Evolutionary conservation across 805 yeast genomes (phyloP).

Genomic region (Blastobotrys americana): DNA sequence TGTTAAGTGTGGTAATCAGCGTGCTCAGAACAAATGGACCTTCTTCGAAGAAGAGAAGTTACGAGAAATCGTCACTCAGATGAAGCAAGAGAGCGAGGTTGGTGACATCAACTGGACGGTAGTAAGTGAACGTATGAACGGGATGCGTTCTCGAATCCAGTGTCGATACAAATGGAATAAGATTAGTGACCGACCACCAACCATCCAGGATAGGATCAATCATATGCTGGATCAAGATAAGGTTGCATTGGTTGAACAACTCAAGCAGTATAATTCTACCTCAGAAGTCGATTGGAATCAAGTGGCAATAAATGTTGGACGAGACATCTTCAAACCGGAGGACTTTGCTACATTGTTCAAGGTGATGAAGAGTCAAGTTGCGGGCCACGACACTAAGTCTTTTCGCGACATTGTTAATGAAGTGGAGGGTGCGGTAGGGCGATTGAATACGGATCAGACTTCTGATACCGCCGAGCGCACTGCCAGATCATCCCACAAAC

Average conservation of each 20-base stretch:
- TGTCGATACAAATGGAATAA: slow-evolving; percentile 96
- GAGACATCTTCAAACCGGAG: slow-evolving; percentile 46
- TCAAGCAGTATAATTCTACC: slow-evolving; percentile 37
- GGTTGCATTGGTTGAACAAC: slow-evolving; percentile 42
- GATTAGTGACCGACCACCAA: slow-evolving; percentile 45
- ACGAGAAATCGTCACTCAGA: slow-evolving; percentile 45
- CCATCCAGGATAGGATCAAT: slow-evolving; percentile 40
- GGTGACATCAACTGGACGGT: slow-evolving; percentile 76
- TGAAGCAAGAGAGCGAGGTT: slow-evolving; percentile 36
- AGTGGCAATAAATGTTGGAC: slow-evolving; percentile 41
- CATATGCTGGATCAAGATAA: slow-evolving; percentile 42
- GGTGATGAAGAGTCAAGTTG: slow-evolving; percentile 45
- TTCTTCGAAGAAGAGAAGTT: slow-evolving; percentile 60
- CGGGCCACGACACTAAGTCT: slow-evolving; percentile 40
- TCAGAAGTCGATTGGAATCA: slow-evolving; percentile 48
- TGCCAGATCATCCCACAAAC: no score
- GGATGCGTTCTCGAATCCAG: slow-evolving; percentile 82
- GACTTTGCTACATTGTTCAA: slow-evolving; percentile 61
- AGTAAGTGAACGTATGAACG: slow-evolving; percentile 85
- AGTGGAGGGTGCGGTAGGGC: slow-evolving; percentile 19
- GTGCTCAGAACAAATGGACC: slow-evolving; percentile 78
- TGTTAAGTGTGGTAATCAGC: slow-evolving; percentile 77
- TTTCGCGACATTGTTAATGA: slow-evolving; percentile 28
- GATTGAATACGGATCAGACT: no score
- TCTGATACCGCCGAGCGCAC: no score